Base-by-base conservation (phyloP, 768 basidiomycete species). In the Postia placenta region DNA sequence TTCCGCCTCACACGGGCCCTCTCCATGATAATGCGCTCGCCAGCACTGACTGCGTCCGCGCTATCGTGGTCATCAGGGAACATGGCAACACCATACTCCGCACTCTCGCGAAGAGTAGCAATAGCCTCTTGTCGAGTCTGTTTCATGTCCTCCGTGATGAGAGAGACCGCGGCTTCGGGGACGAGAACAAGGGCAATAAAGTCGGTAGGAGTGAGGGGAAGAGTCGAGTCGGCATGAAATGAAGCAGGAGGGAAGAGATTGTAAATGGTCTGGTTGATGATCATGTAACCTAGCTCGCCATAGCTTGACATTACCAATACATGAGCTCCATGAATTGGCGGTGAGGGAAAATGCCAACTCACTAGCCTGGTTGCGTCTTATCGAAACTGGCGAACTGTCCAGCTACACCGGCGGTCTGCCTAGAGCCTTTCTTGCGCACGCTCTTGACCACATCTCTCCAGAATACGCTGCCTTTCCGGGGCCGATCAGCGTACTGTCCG, bases 301-400 rank as follows among this genome's bases (percentile, higher is more conserved):
- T 94, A 95, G 64, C 92, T 95, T 49, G 5, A 44, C 11, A n/a
- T n/a, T n/a, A n/a, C n/a, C n/a, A 5, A 23, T 19, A 33, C 30
- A 33, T 7, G 7, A 7, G 30, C 9, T 33, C 9, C 20, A 45
- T 39, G 9, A 39, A 39, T 23, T 14, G 42, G 19, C 24, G 28
- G 2, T 26, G 42, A 39, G 12, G 38, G 38, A 39, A 39, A 36
- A 27, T 20, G 25, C 37, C 22, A 7, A 78, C 90, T 69, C 60
- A 95, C 92, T 93, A 95, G 68, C 92, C 92, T 23, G 92, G 90
- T 58, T 91, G 87, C 3, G 81, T 80, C 67, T 82, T 85, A 56
- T 89, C 79, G 57, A 94, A 94, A 55, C 70, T 87, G 15, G 78
- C 74, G 57, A 85, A 90, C 58, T 93, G 90, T 1, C 80, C 87